Evolutionary conservation across 2,329 filamentous ascomycete genomes (phyloP).

Genomic region (Chalaropsis thielavioides): DNA sequence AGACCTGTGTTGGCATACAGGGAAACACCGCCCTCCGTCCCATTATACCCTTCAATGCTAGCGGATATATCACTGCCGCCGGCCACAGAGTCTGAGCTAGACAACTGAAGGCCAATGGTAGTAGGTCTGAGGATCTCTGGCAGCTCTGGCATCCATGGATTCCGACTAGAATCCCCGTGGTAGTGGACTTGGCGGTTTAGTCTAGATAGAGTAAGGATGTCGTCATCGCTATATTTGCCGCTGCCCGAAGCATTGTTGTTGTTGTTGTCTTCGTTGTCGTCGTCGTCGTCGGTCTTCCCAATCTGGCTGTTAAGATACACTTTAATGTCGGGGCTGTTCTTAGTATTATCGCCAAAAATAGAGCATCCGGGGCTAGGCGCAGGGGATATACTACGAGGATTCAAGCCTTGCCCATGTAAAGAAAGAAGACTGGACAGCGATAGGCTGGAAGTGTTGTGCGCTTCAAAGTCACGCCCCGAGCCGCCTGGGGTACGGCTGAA

Average conservation of each 20-base stretch:
- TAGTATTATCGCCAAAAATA: not conserved
- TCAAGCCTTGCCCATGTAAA: not conserved
- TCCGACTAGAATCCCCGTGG: not conserved
- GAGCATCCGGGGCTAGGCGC: too few species aligned
- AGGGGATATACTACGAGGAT: not conserved
- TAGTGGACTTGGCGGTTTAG: not conserved
- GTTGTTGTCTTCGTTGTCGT: not conserved
- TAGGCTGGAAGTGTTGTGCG: not conserved
- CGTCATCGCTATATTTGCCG: not conserved
- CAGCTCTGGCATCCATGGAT: not conserved
- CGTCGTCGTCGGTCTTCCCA: not conserved
- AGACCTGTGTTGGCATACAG: not conserved
- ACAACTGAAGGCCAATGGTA: not conserved
- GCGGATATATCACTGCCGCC: not conserved
- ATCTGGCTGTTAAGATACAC: not conserved
- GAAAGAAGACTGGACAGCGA: not conserved
- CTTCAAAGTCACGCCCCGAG: not conserved
- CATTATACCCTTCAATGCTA: not conserved
- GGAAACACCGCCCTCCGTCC: not conserved
- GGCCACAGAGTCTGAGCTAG: not conserved
- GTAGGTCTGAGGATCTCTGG: not conserved
- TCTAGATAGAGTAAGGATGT: not conserved
- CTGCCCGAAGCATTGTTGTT: not conserved
- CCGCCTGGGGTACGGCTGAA: not conserved
- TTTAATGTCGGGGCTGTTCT: not conserved